Evolutionary conservation across 202 grass and related monocot species (phyloP).

Genomic region (Cymbopogon flexuosus): DNA sequence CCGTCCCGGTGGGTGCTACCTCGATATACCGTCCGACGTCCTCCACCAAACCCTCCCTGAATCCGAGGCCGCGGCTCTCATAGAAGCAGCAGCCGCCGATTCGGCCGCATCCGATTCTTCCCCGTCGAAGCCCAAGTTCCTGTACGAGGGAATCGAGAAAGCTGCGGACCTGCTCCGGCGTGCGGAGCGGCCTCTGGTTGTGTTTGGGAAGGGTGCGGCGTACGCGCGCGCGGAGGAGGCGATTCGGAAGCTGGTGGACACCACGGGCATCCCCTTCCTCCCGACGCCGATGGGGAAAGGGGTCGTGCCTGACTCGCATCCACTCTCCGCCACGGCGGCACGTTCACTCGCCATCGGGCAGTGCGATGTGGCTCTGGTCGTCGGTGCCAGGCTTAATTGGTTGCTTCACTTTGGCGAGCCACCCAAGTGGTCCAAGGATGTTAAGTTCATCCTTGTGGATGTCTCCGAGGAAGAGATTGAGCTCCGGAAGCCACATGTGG

Average conservation of each 20-base stretch:
- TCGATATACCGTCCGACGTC: conserved; percentile 80
- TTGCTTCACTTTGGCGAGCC: conserved; percentile 83
- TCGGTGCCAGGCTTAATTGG: conserved; percentile 89
- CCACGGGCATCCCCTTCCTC: conserved; percentile 77
- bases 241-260: conserved; percentile 72
- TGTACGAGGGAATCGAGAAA: conserved; percentile 37
- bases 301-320: conserved; percentile 66
- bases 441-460: conserved; percentile 87
- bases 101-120: conserved; percentile 1
- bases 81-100: conserved; percentile 27
- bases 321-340: conserved; percentile 73
- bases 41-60: conserved; percentile 80
- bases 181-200: conserved; percentile 67
- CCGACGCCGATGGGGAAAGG: conserved; percentile 97
- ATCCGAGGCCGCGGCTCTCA: conserved; percentile 47
- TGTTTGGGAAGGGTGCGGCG: conserved; percentile 83
- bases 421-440: conserved; percentile 84
- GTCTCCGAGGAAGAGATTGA: conserved; percentile 75
- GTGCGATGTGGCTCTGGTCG: conserved; percentile 73
- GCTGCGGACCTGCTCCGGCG: conserved; percentile 54
- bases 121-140: conserved; percentile 30
- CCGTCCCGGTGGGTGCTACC: conserved; percentile 78
- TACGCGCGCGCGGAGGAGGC: conserved; percentile 61
- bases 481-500: conserved; percentile 69
- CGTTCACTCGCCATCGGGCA: conserved; percentile 69